These are phyloP conservation scores for Pseudocercospora musae DNA, from an alignment of 2,329 filamentous ascomycete genomes.

Conservation along the genomic window DNA sequence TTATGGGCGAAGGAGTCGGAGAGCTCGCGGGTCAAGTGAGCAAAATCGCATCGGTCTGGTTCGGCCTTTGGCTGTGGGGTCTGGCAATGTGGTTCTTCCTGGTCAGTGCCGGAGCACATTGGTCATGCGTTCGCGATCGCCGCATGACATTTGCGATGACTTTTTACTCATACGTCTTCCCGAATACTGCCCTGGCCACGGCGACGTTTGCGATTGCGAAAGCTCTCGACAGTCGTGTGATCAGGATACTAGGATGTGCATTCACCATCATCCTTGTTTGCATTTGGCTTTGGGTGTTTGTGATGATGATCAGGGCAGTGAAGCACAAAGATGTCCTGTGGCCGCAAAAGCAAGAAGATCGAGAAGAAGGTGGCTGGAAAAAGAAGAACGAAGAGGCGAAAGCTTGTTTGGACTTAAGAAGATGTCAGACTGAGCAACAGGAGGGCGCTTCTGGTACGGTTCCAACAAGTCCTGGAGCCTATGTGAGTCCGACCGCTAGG, in stretches of 20 bases:
- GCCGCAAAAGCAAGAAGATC: constrained; percentile 68
- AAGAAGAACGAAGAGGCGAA: constrained; percentile 1
- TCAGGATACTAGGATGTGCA: constrained; percentile 65
- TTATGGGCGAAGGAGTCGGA: constrained; percentile 54
- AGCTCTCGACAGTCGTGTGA: constrained; percentile 46
- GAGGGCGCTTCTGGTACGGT: not conserved
- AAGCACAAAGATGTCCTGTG: constrained; percentile 66
- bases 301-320: constrained; percentile 68
- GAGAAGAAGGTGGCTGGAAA: constrained; percentile 58
- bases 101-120: constrained; percentile 72
- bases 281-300: constrained; percentile 66
- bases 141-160: constrained; percentile 77
- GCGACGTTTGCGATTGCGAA: constrained; percentile 69
- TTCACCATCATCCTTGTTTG: constrained; percentile 64
- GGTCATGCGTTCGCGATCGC: constrained; percentile 59
- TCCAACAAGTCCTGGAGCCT: not conserved
- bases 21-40: constrained; percentile 54
- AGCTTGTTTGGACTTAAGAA: not conserved
- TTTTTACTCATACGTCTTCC: constrained; percentile 81
- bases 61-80: constrained; percentile 77
- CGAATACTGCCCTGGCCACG: constrained; percentile 61
- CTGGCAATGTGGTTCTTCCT: constrained; percentile 83
- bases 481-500: not conserved
- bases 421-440: not conserved
- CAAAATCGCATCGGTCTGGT: constrained; percentile 57